Conservation (phyloP, 1,284 basidiomycete species). For the Marasmius oreades region DNA sequence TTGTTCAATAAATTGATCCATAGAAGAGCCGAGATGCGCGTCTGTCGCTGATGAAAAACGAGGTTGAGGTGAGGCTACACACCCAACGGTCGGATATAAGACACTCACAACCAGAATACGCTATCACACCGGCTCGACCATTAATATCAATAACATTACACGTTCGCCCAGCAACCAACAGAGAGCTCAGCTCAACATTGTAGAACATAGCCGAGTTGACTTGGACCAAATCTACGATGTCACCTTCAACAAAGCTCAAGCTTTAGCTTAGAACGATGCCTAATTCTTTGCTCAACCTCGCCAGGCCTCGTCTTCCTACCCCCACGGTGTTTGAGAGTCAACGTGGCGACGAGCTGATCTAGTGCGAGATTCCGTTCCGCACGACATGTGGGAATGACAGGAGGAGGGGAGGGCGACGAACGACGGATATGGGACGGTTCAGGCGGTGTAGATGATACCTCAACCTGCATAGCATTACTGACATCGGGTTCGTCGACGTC, state of each 20-base stretch:
- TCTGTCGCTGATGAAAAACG: background rate
- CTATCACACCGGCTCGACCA: background rate
- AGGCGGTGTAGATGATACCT: background rate
- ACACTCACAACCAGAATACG: background rate
- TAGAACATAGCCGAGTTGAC: too few relatives aligned
- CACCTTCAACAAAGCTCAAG: background rate
- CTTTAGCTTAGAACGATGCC: background rate
- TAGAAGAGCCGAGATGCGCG: background rate
- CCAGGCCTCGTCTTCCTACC: background rate
- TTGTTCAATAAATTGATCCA: too few relatives aligned
- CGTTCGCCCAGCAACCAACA: background rate
- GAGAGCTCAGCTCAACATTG: background rate
- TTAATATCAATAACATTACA: background rate
- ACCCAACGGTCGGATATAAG: background rate
- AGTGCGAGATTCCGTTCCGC: background rate
- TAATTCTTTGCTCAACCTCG: background rate
- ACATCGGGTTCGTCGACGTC: background rate
- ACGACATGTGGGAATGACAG: background rate
- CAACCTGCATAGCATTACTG: background rate
- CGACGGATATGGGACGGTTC: background rate
- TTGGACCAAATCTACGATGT: too few relatives aligned
- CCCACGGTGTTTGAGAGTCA: background rate
- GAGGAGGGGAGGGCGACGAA: background rate
- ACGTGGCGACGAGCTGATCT: conserved; percentile 1
- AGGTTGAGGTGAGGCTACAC: background rate